Percentiles rank a stretch among this genome's conserved stretches.
Conservation (phyloP, 2,329 filamentous ascomycete species). For the Nemania bipapillata region DNA sequence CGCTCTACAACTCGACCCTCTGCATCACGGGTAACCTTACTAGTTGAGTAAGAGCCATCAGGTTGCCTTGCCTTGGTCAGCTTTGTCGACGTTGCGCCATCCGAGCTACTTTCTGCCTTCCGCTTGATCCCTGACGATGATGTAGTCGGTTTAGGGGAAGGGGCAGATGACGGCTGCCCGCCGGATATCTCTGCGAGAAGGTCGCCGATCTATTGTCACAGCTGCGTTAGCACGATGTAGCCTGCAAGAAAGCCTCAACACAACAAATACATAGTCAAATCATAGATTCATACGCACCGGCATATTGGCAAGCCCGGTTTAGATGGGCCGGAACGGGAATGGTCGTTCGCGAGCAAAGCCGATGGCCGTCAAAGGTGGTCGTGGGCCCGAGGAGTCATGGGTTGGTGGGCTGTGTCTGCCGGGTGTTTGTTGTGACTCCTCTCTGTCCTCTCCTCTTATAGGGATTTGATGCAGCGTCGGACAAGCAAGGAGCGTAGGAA, state of each 20-base stretch:
- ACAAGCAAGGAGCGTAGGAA: conserved; percentile 8
- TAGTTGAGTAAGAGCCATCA: conserved; percentile 47
- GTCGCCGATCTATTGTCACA: conserved; percentile 61
- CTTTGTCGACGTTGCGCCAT: conserved; percentile 43
- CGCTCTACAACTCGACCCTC: conserved; percentile 43
- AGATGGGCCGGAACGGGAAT: conserved; percentile 32
- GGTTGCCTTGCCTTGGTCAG: conserved; percentile 46
- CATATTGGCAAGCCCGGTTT: conserved; percentile 49
- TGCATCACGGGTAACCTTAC: conserved; percentile 45
- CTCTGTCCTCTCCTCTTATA: background rate
- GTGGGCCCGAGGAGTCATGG: conserved; percentile 48
- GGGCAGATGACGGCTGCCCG: conserved; percentile 57
- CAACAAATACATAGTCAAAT: conserved; percentile 5
- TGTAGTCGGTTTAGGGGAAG: conserved; percentile 46
- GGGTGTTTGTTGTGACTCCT: conserved; percentile 34
- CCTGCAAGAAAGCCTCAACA: background rate
- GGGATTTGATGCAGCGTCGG: background rate
- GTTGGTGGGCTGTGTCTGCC: conserved; percentile 43
- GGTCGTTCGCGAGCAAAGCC: conserved; percentile 34
- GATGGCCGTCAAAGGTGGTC: conserved; percentile 44
- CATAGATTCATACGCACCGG: conserved; percentile 50
- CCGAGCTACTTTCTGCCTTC: conserved; percentile 65
- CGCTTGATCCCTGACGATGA: conserved; percentile 60
- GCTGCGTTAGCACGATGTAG: conserved; percentile 36
- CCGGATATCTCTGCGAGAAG: conserved; percentile 72